Percentiles rank a stretch among this genome's conserved stretches.
Conservation (phyloP, 495 filamentous ascomycete genomes). For the Usnea hakonensis region DNA sequence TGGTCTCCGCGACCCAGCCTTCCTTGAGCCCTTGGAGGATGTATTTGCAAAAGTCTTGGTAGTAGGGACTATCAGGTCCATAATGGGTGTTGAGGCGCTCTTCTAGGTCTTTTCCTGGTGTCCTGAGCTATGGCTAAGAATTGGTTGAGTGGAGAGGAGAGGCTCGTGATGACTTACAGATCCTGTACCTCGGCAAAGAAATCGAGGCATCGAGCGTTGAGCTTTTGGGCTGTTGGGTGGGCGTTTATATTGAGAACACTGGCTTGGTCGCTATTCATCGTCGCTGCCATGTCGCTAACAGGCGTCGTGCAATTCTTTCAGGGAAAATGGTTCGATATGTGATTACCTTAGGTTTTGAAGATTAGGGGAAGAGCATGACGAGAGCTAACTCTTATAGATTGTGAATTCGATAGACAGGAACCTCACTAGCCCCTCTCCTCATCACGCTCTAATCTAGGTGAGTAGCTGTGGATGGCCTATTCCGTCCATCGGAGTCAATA, state of each 20-base stretch:
- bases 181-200: background rate
- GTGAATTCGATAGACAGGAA: background rate
- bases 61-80: constrained; percentile 32
- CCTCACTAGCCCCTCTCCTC: background rate
- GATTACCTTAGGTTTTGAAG: background rate
- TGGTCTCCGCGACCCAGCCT: constrained; percentile 37
- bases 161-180: background rate
- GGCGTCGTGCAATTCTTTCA: too few relatives aligned
- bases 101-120: background rate
- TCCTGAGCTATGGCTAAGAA: background rate
- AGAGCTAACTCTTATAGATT: background rate
- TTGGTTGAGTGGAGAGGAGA: background rate
- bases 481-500: too few relatives aligned
- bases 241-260: background rate
- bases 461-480: background rate
- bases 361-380: background rate
- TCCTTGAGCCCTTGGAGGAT: constrained; percentile 36
- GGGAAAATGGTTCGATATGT: too few relatives aligned
- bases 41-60: constrained; percentile 35
- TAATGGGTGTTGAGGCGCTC: background rate
- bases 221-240: background rate
- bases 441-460: background rate
- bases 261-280: background rate
- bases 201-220: background rate
- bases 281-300: background rate